Evolutionary conservation across 75 land plant genomes (phyloP).

Genomic region (Cupressus sempervirens): DNA sequence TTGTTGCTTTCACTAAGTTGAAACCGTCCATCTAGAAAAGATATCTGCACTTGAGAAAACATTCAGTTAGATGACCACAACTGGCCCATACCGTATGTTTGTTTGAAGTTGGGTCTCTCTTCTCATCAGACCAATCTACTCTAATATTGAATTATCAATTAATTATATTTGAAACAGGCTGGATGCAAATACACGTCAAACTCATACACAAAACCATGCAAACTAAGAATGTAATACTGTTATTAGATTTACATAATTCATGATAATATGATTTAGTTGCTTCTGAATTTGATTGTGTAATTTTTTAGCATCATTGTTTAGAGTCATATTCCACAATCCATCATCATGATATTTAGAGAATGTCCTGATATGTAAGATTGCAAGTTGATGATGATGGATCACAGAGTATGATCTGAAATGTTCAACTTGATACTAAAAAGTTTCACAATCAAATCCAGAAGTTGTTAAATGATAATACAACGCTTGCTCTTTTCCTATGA

Average conservation of each 20-base stretch:
- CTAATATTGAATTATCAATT: not conserved
- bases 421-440: no score
- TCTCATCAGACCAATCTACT: not conserved
- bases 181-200: not conserved
- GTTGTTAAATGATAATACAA: no score
- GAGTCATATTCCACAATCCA: no score
- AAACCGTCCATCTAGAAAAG: slow-evolving; percentile 54
- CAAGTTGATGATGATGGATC: no score
- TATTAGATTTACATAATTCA: no score
- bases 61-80: not conserved
- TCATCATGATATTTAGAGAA: no score
- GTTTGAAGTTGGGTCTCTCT: not conserved
- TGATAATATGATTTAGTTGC: no score
- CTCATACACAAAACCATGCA: not conserved
- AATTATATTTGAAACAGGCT: not conserved
- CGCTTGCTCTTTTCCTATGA: not conserved
- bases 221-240: not conserved
- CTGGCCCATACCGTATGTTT: not conserved
- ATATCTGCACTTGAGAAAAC: slow-evolving; percentile 23
- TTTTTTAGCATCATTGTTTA: no score
- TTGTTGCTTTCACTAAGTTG: slow-evolving; percentile 52
- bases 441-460: no score
- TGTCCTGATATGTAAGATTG: no score
- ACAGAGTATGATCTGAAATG: no score
- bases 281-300: no score